phyloP scores from a whole-genome alignment of 1,284 basidiomycete species.

The Hemileia vastatrix region DNA sequence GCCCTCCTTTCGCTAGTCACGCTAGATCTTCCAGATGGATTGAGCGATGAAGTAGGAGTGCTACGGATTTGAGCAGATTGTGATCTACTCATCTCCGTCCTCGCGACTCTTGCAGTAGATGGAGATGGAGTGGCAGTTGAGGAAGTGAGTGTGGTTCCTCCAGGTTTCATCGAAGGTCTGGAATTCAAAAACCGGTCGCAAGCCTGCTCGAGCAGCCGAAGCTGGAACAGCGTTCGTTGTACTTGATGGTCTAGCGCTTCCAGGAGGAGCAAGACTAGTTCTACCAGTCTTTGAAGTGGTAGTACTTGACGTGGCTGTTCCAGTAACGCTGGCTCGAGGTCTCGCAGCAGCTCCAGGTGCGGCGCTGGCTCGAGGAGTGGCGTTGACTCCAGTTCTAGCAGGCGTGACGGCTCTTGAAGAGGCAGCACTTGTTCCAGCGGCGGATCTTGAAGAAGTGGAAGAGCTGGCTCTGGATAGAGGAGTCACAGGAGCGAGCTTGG shows the following conservation, averaged over 20 bases:
- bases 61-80: background rate
- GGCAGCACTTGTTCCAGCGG: conserved; percentile 21
- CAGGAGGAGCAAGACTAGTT: background rate
- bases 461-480: conserved; percentile 21
- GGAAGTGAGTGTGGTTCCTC: conserved; percentile 22
- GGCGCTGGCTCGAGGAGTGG: conserved; percentile 22
- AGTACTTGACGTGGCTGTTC: background rate
- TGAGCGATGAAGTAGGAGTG: background rate
- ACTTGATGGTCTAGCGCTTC: background rate
- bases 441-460: conserved; percentile 24
- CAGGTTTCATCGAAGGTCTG: conserved; percentile 30
- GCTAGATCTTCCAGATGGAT: background rate
- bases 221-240: conserved; percentile 23
- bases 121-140: conserved; percentile 25
- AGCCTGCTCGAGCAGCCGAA: conserved; percentile 29
- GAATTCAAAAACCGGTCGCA: conserved; percentile 30
- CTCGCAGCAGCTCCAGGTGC: conserved; percentile 16
- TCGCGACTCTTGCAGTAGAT: background rate
- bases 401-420: conserved; percentile 7
- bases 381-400: background rate
- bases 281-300: background rate
- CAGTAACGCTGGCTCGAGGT: background rate
- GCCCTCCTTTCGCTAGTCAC: background rate
- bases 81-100: background rate
- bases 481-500: conserved; percentile 22